Evolutionary conservation across 352 stramenopile genomes (phyloP), one percentile per base, ranked within the genome.

Genomic region (Phytopythium helicoides): DNA sequence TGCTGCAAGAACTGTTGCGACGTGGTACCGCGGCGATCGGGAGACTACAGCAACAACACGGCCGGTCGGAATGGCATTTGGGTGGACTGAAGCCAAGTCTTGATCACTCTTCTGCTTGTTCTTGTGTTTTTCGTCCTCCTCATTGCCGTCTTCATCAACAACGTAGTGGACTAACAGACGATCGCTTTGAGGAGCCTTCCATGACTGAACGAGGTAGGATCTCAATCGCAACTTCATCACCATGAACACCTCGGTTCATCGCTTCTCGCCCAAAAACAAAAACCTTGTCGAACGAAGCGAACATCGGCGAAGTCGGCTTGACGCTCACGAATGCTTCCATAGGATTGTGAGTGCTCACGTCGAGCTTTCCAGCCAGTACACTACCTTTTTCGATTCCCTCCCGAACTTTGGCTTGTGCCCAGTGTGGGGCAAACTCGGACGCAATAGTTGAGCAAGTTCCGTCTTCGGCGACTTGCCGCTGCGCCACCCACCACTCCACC

Each of bases 231-330:
- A 99, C 97, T 11, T 96, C 66, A 75, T 99, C 97, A 23, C 97
- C 97, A 64, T 99, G 96, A 2, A 99, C 76, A 4, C 96, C 97
- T 47, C 97, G 87, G 73, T 99, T 99, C 58, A 98, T 93, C 54
- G 95, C 73, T 46, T 85, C 71, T 22, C 78, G 76, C 23, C 81
- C 83, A 53, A 76, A 86, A 0, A 92, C 62, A 66, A 90, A 90
- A 16, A 94, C 74, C 35, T 75, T 78, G 12, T 86, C 73, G 19
- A 78, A 44, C 23, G 62, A 12, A 19, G 39, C 18, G 16, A 47
- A 34, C 6, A 38, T 42, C 7, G 68, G 44, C 6, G 64, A 56
- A n/a, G 65, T 62, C 34, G 64, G 54, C 8, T 86, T 66, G n/a
- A 82, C 45, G n/a, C 68, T 15, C 10, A 94, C 83, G 50, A 80